phyloP scores from a whole-genome alignment of 495 filamentous ascomycete species.

The Neurospora discreta region DNA sequence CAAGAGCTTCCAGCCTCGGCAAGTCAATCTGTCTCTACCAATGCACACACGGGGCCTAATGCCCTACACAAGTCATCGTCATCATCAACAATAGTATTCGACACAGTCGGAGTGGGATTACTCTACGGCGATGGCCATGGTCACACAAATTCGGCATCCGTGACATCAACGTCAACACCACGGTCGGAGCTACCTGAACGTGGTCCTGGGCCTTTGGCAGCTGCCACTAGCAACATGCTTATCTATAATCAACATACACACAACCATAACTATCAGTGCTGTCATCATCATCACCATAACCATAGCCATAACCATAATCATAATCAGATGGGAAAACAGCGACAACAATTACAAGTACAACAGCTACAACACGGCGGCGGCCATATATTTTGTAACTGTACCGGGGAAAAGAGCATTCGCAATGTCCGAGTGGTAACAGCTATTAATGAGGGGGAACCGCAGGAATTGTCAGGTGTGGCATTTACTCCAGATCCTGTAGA shows the following conservation, averaged over 20 bases:
- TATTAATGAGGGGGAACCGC: neutral
- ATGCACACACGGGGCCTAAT: neutral
- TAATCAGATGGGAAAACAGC: neutral
- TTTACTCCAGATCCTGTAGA: constrained; percentile 3
- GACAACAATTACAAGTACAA: neutral
- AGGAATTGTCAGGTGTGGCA: constrained; percentile 1
- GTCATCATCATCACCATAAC: neutral
- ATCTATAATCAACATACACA: neutral
- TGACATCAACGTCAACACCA: neutral
- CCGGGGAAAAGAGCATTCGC: neutral
- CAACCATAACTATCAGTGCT: neutral
- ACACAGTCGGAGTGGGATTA: neutral
- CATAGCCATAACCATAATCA: too few species aligned
- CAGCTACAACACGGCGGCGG: neutral
- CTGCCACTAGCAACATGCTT: neutral
- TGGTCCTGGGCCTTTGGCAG: neutral
- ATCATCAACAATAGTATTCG: neutral
- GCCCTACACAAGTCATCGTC: neutral
- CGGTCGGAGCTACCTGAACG: neutral
- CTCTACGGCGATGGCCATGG: neutral
- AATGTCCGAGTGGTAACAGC: neutral
- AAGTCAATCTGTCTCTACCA: neutral
- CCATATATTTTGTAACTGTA: neutral
- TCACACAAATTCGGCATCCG: neutral
- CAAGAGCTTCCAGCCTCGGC: neutral